These are phyloP conservation scores for Lentinula lateritia DNA, from an alignment of 768 basidiomycete species.

Conservation along the genomic window DNA sequence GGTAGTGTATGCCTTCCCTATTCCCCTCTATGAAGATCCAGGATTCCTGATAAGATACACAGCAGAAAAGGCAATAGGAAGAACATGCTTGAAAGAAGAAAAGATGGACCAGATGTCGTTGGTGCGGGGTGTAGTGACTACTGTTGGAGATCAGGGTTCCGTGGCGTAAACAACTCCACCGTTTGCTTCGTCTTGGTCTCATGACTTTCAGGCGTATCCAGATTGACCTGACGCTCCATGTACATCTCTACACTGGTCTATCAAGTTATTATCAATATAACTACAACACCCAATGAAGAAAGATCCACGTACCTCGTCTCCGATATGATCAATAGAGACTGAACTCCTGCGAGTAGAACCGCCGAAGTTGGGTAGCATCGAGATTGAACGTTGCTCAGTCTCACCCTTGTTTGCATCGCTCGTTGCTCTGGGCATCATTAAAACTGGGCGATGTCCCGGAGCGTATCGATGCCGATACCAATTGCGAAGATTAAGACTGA, in stretches of 20 bases:
- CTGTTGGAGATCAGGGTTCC: no score
- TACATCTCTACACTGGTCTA: background rate
- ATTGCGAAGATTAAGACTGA: constrained; percentile 11
- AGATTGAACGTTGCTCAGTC: background rate
- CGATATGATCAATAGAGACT: background rate
- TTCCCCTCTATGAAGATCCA: no score
- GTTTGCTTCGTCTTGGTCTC: no score
- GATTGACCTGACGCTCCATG: background rate
- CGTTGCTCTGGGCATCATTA: background rate
- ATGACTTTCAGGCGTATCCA: background rate
- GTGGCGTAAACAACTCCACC: no score
- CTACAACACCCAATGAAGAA: background rate
- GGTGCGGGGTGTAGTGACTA: no score
- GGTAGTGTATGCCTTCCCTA: no score
- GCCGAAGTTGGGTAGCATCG: background rate
- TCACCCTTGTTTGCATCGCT: background rate
- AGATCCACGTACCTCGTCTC: background rate
- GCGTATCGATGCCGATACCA: constrained; percentile 12
- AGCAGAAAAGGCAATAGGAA: no score
- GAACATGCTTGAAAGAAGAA: no score
- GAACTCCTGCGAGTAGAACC: background rate
- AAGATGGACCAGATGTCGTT: no score
- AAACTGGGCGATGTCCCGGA: background rate
- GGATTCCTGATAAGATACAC: no score
- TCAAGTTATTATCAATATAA: background rate